phyloP scores from a whole-genome alignment of 78 protist genomes.

The slime mould (Dictyostelium discoideum) region DNA sequence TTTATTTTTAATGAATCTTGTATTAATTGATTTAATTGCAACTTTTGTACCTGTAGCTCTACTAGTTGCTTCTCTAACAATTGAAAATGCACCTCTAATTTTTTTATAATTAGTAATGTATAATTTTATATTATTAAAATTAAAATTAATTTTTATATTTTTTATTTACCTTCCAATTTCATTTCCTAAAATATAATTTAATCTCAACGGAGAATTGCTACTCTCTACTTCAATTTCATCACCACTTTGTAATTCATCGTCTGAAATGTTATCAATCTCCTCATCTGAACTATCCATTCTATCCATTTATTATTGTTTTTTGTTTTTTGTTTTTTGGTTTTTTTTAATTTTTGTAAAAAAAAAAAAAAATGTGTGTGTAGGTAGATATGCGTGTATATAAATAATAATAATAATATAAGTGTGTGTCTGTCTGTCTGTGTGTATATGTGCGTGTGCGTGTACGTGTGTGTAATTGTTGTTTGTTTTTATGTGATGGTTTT shows the following conservation, averaged over 20 bases:
- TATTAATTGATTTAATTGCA: slow-evolving; percentile 79
- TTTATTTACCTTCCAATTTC: slow-evolving; percentile 51
- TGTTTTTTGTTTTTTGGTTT: not conserved
- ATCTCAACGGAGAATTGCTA: not conserved
- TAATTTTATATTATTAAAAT: too few relatives aligned
- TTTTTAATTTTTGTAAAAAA: not conserved
- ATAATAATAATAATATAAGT: too few relatives aligned
- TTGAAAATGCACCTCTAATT: slow-evolving; percentile 80
- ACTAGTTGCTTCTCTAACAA: slow-evolving; percentile 75
- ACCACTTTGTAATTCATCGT: slow-evolving; percentile 18
- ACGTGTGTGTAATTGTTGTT: not conserved
- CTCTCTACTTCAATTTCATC: slow-evolving; percentile 14
- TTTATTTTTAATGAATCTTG: slow-evolving; percentile 69
- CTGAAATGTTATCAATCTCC: slow-evolving; percentile 52
- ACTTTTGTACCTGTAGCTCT: slow-evolving; percentile 58
- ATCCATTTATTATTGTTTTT: not conserved
- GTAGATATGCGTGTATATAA: not conserved
- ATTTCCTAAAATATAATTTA: slow-evolving; percentile 31
- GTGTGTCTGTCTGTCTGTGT: not conserved
- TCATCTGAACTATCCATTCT: slow-evolving; percentile 63
- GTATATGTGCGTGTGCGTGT: not conserved
- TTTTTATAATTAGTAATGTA: too few relatives aligned
- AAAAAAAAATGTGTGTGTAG: not conserved
- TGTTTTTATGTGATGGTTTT: not conserved
- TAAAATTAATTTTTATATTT: not conserved